phyloP scores from a whole-genome alignment of 2,329 filamentous ascomycete genomes.

The Beauveria asiatica region DNA sequence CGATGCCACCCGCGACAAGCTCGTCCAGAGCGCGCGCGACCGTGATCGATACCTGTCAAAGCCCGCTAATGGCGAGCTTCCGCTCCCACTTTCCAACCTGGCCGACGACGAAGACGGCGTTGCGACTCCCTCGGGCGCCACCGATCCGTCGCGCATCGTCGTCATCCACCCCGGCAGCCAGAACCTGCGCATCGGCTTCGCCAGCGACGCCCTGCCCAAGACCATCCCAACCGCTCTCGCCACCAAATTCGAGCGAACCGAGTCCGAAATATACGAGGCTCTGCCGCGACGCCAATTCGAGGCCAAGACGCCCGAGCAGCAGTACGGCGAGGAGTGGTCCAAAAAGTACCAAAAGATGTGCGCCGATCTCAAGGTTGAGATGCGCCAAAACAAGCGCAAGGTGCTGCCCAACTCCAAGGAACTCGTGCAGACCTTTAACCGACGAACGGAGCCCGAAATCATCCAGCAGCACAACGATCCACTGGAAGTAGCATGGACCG shows the following conservation, averaged over 20 bases:
- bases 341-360: conserved; percentile 75
- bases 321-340: conserved; percentile 76
- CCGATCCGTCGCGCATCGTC: conserved; percentile 81
- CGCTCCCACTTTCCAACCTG: conserved; percentile 51
- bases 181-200: conserved; percentile 86
- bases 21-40: conserved; percentile 81
- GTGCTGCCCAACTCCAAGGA: conserved; percentile 97
- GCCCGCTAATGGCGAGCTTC: conserved; percentile 57
- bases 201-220: conserved; percentile 91
- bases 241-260: conserved; percentile 65
- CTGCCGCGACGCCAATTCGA: conserved; percentile 64
- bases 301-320: conserved; percentile 58
- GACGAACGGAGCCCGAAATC: conserved; percentile 70
- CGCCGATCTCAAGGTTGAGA: conserved; percentile 77
- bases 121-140: conserved; percentile 47
- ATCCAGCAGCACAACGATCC: conserved; percentile 95
- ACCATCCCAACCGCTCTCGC: conserved; percentile 91
- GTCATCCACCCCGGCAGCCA: conserved; percentile 94
- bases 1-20: conserved; percentile 75
- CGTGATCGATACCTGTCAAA: conserved; percentile 77
- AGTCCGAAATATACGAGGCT: conserved; percentile 74
- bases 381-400: conserved; percentile 89
- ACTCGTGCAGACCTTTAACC: conserved; percentile 89
- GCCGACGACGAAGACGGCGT: conserved; percentile 48
- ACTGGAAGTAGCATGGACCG: conserved; percentile 90